A percentile compares a stretch with the other conserved stretches of the same genome.
These are phyloP conservation scores for Lepiota venenata DNA, from an alignment of 768 basidiomycete species.

Conservation along the genomic window DNA sequence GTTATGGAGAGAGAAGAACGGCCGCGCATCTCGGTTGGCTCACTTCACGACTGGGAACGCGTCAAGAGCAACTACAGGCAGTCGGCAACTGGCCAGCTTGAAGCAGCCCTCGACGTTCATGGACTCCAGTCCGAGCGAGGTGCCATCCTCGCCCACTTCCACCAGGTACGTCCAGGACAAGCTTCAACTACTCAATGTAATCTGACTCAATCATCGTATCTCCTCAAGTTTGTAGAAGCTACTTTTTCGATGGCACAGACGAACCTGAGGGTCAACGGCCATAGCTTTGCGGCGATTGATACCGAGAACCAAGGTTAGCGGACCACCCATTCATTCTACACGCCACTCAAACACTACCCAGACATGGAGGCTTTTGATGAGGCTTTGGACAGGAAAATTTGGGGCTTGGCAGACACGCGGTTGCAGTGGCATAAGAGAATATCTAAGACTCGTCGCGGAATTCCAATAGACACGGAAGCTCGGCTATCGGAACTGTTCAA, in stretches of 20 bases:
- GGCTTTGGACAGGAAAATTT: constrained; percentile 76
- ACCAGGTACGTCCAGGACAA: constrained; percentile 36
- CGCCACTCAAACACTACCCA: constrained; percentile 19
- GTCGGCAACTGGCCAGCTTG: constrained; percentile 42
- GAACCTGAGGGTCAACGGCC: constrained; percentile 80
- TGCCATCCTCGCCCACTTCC: constrained; percentile 43
- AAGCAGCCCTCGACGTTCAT: constrained; percentile 39
- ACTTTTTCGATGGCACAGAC: constrained; percentile 61
- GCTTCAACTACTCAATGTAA: background rate
- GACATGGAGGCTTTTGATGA: constrained; percentile 85
- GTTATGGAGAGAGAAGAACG: constrained; percentile 41
- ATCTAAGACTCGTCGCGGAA: constrained; percentile 60
- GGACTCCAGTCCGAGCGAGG: constrained; percentile 41
- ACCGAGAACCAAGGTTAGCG: constrained; percentile 49
- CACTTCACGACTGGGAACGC: constrained; percentile 62
- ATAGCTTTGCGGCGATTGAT: constrained; percentile 64
- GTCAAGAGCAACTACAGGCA: constrained; percentile 51
- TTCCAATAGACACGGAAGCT: constrained; percentile 51
- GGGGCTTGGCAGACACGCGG: constrained; percentile 73
- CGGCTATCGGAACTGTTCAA: constrained; percentile 27
- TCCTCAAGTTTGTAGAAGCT: constrained; percentile 53
- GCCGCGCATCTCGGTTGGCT: constrained; percentile 59
- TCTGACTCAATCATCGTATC: constrained; percentile 6
- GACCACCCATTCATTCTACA: background rate
- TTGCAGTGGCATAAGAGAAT: constrained; percentile 74